phyloP scores from a whole-genome alignment of 306 rosid species.

The Vigna trinervia region DNA sequence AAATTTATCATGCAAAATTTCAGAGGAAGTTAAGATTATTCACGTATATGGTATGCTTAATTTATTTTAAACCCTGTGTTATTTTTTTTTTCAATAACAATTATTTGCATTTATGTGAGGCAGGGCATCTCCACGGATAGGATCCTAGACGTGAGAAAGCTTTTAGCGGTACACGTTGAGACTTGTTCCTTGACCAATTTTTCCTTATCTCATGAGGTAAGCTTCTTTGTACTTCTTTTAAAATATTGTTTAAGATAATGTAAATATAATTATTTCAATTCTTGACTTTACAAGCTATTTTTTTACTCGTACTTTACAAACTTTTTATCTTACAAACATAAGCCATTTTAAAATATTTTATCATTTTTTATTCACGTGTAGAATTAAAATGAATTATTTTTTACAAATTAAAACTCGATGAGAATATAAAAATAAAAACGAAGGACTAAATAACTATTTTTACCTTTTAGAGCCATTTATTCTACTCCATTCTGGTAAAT shows the following conservation, averaged over 20 bases:
- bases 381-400: not conserved
- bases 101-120: not conserved
- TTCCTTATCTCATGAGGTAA: slow-evolving; percentile 88
- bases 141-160: slow-evolving; percentile 84
- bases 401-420: not conserved
- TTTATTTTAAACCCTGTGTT: not conserved
- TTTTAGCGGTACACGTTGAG: slow-evolving; percentile 75
- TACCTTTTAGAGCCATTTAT: not conserved
- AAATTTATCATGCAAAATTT: not conserved
- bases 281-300: not conserved
- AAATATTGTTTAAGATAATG: not conserved
- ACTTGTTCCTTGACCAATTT: slow-evolving; percentile 87
- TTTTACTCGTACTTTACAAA: too few species aligned
- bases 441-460: not conserved
- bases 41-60: not conserved
- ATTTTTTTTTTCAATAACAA: not conserved
- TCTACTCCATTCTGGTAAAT: not conserved
- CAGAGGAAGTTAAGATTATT: not conserved
- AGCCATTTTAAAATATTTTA: not conserved
- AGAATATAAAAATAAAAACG: not conserved
- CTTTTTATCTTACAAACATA: not conserved
- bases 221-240: too few species aligned
- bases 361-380: not conserved
- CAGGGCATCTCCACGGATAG: slow-evolving; percentile 95
- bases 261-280: not conserved